A percentile compares a stretch with the other conserved stretches of the same genome.
Conservation (phyloP, 2,329 filamentous ascomycete species). For the Cladosporium sp. region DNA sequence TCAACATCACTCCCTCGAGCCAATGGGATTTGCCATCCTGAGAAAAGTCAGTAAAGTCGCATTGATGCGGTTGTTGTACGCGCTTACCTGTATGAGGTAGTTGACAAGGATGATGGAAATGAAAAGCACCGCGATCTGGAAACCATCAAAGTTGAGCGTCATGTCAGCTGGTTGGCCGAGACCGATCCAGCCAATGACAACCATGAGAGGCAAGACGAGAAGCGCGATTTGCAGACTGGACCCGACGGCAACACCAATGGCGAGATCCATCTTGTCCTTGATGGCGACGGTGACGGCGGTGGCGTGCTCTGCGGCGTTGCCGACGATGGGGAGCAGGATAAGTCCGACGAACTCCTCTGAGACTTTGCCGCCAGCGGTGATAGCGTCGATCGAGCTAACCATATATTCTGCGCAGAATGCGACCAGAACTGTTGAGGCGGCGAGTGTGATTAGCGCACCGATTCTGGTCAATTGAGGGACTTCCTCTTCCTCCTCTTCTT, state of each 20-base stretch:
- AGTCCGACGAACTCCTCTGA: slow-evolving; percentile 63
- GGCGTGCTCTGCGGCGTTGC: slow-evolving; percentile 66
- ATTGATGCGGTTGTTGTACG: slow-evolving; percentile 22
- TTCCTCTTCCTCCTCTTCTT: slow-evolving; percentile 70
- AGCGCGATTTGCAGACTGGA: slow-evolving; percentile 66
- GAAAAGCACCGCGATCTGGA: slow-evolving; percentile 72
- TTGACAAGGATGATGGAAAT: slow-evolving; percentile 39
- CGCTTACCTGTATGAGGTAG: slow-evolving; percentile 59
- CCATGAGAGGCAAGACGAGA: slow-evolving; percentile 60
- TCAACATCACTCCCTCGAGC: slow-evolving; percentile 62
- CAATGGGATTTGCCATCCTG: slow-evolving; percentile 36
- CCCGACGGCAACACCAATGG: slow-evolving; percentile 66
- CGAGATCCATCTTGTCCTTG: slow-evolving; percentile 69
- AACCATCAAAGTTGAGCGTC: slow-evolving; percentile 83
- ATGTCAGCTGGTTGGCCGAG: slow-evolving; percentile 52
- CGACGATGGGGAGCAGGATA: slow-evolving; percentile 65
- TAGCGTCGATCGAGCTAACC: slow-evolving; percentile 59
- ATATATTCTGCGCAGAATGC: slow-evolving; percentile 72
- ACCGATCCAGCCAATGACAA: slow-evolving; percentile 63
- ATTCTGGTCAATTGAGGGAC: slow-evolving; percentile 70
- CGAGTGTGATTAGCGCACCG: slow-evolving; percentile 71
- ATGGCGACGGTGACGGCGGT: slow-evolving; percentile 61
- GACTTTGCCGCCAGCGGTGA: slow-evolving; percentile 51
- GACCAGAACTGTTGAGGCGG: slow-evolving; percentile 73
- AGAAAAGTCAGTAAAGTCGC: slow-evolving; percentile 22